phyloP scores from a whole-genome alignment of 495 filamentous ascomycete genomes.

The Penicillium nucicola region DNA sequence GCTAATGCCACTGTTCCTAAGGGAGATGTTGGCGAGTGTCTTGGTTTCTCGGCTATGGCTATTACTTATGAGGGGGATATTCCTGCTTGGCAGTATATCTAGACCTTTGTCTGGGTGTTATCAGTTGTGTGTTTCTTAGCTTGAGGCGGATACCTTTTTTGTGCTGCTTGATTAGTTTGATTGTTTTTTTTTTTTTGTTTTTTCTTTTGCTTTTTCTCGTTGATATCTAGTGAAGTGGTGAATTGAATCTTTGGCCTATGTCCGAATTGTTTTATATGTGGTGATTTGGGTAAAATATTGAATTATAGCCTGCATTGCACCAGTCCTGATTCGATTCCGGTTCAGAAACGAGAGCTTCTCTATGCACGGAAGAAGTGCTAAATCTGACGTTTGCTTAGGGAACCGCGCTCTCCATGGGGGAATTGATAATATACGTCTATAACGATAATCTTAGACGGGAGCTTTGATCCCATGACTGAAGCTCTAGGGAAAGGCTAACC shows the following conservation, averaged over 20 bases:
- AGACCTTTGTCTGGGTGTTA: constrained; percentile 1
- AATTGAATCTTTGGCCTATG: too few species aligned
- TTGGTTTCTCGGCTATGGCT: constrained; percentile 40
- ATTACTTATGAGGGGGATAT: constrained; percentile 19
- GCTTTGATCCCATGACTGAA: not conserved
- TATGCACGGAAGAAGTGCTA: not conserved
- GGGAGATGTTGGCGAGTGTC: constrained; percentile 34
- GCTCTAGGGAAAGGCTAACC: not conserved
- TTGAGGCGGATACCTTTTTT: not conserved
- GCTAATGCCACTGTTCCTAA: constrained; percentile 38
- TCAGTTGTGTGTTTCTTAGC: not conserved
- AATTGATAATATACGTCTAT: not conserved
- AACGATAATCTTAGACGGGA: not conserved
- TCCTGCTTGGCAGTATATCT: constrained; percentile 44
- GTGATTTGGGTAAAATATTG: not conserved
- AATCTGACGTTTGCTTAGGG: not conserved
- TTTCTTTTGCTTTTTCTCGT: too few species aligned
- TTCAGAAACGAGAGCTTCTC: not conserved
- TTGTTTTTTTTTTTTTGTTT: too few species aligned
- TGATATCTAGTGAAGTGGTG: too few species aligned
- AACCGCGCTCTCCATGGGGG: not conserved
- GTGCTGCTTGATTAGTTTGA: too few species aligned
- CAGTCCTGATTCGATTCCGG: not conserved
- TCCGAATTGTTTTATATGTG: too few species aligned
- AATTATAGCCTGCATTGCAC: not conserved